Evolutionary conservation across 495 filamentous ascomycete species (phyloP).

Genomic region (Hypomontagnella monticulosa): DNA sequence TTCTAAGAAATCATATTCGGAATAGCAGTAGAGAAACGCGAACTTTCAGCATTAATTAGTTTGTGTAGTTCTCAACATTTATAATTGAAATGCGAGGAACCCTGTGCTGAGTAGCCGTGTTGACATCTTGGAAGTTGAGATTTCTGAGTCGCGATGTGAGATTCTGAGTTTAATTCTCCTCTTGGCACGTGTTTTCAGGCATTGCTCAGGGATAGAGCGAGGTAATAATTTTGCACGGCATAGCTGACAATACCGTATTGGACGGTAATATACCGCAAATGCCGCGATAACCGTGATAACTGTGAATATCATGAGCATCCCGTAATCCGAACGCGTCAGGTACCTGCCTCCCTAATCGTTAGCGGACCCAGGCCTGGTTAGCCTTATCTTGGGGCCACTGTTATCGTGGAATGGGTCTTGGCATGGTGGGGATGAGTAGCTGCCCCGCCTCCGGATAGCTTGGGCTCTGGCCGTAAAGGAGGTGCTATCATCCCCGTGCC

Average conservation of each 20-base stretch:
- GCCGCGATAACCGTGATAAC: too few relatives aligned
- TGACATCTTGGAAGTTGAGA: neutral
- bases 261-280: neutral
- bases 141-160: neutral
- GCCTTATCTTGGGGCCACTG: neutral
- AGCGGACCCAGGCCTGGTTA: neutral
- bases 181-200: conserved; percentile 35
- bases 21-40: neutral
- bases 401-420: conserved; percentile 6
- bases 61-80: neutral
- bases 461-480: conserved; percentile 2
- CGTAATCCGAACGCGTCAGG: conserved; percentile 5
- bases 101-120: neutral
- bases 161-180: conserved; percentile 25
- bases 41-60: neutral
- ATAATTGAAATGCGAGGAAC: neutral
- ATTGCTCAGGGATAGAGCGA: conserved; percentile 1
- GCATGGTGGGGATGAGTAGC: conserved; percentile 9
- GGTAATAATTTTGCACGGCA: too few relatives aligned
- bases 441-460: conserved; percentile 26
- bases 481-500: conserved; percentile 24
- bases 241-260: conserved; percentile 11
- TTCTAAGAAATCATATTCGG: neutral
- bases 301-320: neutral
- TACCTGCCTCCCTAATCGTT: neutral